Evolutionary conservation across 1,284 basidiomycete species (phyloP).

Genomic region (Ceratobasidium sp.): DNA sequence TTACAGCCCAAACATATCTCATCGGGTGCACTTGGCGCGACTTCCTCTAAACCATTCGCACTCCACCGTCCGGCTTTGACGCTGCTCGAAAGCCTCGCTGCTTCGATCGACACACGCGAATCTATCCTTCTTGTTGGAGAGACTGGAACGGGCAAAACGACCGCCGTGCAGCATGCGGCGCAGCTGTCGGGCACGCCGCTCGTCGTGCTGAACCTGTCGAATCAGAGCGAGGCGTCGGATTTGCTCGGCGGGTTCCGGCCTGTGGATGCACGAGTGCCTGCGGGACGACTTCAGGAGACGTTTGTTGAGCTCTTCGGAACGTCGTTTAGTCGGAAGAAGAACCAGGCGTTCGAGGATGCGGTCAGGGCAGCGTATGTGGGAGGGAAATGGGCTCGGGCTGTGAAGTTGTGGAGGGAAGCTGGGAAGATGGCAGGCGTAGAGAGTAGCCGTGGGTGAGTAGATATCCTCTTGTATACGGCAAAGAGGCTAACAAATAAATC

Average conservation of each 20-base stretch:
- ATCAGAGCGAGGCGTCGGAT: slow-evolving; percentile 97
- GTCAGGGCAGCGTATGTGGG: slow-evolving; percentile 85
- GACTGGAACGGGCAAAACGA: slow-evolving; percentile 99
- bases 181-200: slow-evolving; percentile 80
- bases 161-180: slow-evolving; percentile 89
- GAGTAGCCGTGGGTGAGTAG: slow-evolving; percentile 46
- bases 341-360: slow-evolving; percentile 86
- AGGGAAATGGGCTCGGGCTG: slow-evolving; percentile 86
- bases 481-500: slow-evolving; percentile 49
- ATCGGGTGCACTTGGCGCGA: slow-evolving; percentile 45
- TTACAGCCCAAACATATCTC: slow-evolving; percentile 53
- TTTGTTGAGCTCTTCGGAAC: slow-evolving; percentile 88
- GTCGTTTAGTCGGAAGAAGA: slow-evolving; percentile 92
- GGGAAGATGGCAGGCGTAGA: slow-evolving; percentile 62
- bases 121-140: slow-evolving; percentile 95
- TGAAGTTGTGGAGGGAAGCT: slow-evolving; percentile 87
- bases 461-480: slow-evolving; percentile 45
- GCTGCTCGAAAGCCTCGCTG: slow-evolving; percentile 85
- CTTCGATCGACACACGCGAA: slow-evolving; percentile 78
- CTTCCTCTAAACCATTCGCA: slow-evolving; percentile 73
- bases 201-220: slow-evolving; percentile 92
- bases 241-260: slow-evolving; percentile 96
- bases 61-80: slow-evolving; percentile 87
- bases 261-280: slow-evolving; percentile 85
- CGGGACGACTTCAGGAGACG: slow-evolving; percentile 74